These are phyloP conservation scores for Rhizopogon salebrosus DNA, from an alignment of 768 basidiomycete species.

Conservation along the genomic window DNA sequence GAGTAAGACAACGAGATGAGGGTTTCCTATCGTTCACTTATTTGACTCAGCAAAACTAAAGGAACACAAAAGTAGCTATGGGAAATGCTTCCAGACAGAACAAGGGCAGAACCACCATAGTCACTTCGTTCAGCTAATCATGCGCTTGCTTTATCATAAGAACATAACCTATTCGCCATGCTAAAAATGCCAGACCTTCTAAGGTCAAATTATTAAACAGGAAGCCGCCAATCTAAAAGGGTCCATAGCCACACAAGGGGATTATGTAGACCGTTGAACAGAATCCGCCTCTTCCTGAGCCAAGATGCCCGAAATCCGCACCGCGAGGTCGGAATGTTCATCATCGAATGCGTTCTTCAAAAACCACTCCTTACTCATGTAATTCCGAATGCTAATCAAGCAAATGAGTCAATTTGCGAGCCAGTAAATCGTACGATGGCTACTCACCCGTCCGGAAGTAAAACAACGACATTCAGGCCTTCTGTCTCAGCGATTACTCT, in stretches of 20 bases:
- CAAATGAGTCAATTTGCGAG: too few species aligned
- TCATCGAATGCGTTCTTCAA: conserved; percentile 57
- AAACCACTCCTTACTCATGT: conserved; percentile 95
- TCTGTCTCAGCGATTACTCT: conserved; percentile 52
- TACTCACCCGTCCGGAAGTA: conserved; percentile 86
- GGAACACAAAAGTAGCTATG: too few species aligned
- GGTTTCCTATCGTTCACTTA: too few species aligned
- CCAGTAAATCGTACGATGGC: neutral
- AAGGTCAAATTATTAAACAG: too few species aligned
- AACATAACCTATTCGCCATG: too few species aligned
- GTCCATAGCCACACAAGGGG: neutral
- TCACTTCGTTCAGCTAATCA: too few species aligned
- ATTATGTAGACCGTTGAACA: neutral
- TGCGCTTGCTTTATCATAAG: too few species aligned
- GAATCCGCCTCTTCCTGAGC: neutral
- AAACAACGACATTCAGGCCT: conserved; percentile 82
- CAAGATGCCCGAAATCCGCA: neutral
- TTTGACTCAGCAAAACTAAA: too few species aligned
- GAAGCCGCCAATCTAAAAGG: neutral
- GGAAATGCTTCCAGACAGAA: too few species aligned
- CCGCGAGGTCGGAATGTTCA: conserved; percentile 35
- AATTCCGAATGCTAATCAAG: conserved; percentile 74
- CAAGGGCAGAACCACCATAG: too few species aligned
- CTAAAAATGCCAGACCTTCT: too few species aligned
- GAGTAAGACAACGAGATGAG: too few species aligned